Base-by-base conservation (phyloP, 768 basidiomycete species). In the Tylopilus sp. region DNA sequence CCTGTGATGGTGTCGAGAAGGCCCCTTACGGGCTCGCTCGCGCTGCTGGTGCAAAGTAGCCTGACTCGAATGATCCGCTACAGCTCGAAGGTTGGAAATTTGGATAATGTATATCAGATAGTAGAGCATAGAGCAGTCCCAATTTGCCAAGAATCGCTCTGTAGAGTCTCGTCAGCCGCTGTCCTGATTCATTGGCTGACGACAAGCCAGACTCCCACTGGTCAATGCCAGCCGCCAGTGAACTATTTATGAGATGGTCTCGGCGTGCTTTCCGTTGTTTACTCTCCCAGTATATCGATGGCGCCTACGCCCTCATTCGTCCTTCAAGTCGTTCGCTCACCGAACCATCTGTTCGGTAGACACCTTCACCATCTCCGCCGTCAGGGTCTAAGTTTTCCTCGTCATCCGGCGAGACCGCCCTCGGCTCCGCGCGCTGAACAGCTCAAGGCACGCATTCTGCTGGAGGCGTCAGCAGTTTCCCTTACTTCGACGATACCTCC, bases 231-330 rank as follows among this genome's bases (percentile, higher is more conserved):
- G 66, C 65, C 65, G 29, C 63, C 45, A 55, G 38, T n/a, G 17
- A n/a, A n/a, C n/a, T 67, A 63, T 61, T 54, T 68, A 68, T 68
- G 58, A 59, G 16, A 47, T 48, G 36, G n/a, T n/a, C 26, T 9
- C 33, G 34, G 19, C 34, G 26, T 40, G 24, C 22, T 40, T 49
- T 38, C 48, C 28, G 30, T 45, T 30, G n/a, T 17, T 24, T 31
- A 41, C 36, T 28, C 16, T 30, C 28, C 44, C 49, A 36, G 34
- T 33, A 31, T 44, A 48, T 48, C 44, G 29, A 69, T 67, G 66
- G 64, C 59, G 13, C 67, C 65, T 21, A 48, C 64, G 45, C 24
- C 50, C 24, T 50, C 54, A 38, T 44, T 55, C 33, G n/a, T 47
- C 24, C 22, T 48, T n/a, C n/a, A n/a, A n/a, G n/a, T n/a, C 11